Evolutionary conservation across 2,329 filamentous ascomycete genomes (phyloP).

Genomic region (Stenocarpella maydis): DNA sequence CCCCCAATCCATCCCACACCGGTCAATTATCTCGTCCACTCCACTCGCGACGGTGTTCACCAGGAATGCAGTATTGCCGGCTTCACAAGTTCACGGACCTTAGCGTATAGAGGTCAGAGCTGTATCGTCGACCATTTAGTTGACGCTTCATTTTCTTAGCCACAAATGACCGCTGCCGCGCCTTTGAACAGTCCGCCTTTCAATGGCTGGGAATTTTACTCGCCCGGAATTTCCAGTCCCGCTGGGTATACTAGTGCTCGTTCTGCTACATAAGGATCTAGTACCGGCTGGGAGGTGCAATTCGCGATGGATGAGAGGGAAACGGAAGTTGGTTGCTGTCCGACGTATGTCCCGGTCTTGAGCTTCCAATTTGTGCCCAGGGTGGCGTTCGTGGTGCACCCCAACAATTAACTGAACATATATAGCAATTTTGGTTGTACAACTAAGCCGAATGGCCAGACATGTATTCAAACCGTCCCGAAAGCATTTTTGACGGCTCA

Average conservation of each 20-base stretch:
- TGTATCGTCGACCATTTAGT: background rate
- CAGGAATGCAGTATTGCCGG: background rate
- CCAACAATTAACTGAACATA: background rate
- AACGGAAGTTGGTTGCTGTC: constrained; percentile 12
- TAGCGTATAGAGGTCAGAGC: background rate
- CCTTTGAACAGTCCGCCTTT: background rate
- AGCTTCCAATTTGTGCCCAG: too few species aligned
- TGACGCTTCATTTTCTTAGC: constrained; percentile 8
- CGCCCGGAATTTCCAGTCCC: constrained; percentile 6
- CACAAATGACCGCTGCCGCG: constrained; percentile 1
- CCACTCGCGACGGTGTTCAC: constrained; percentile 12
- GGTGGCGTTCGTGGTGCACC: too few species aligned
- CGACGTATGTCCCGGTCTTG: background rate
- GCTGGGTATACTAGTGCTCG: constrained; percentile 9
- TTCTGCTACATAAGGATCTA: constrained; percentile 8
- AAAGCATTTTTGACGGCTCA: background rate
- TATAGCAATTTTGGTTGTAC: background rate
- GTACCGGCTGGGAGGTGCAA: background rate
- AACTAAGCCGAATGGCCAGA: background rate
- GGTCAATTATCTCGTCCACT: background rate
- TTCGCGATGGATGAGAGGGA: background rate
- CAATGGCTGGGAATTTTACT: constrained; percentile 13
- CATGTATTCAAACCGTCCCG: background rate
- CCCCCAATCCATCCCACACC: background rate
- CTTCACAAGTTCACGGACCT: background rate